Evolutionary conservation across 2,329 filamentous ascomycete genomes (phyloP), one percentile per base, ranked within the genome.

Genomic region (Aspergillus sp.): DNA sequence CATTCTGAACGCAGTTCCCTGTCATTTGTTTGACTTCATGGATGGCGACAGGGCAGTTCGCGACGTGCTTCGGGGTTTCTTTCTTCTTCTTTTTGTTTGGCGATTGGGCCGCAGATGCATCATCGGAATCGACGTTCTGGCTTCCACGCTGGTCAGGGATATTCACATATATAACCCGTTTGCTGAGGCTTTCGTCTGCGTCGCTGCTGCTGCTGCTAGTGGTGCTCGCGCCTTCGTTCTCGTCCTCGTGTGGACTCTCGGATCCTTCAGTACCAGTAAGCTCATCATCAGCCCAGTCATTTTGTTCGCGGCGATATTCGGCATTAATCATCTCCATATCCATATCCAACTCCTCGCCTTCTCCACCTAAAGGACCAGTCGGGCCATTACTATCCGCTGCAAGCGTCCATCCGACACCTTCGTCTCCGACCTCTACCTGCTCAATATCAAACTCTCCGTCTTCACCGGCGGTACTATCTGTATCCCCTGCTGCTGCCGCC

Each of bases 21-120:
- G 41, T 34, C 37, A 19, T 39, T 9, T 30, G 5, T 15, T 53
- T 48, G 4, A 57, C 44, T 30, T 55, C 57, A 40, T 61, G 60
- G 46, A 61, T 52, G 2, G 53, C 60, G 12, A 60, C 54, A 8
- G 54, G 44, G 19, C 57, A 59, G 20, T 61, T 51, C 1, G 54
- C 57, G 6, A 47, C 13, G 20, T 33, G 44, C 24, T 46, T 33
- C 17, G 4, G 33, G 19, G 9, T 49, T 46, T 13, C 34, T 47
- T 17, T 50, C 20, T 24, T 37, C 27, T 48, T 37, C 9, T 37
- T 33, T 17, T 22, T 37, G 7, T 48, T 34, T 19, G 34, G n/a
- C 7, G n/a, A 9, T 20, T 8, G 34, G 20, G 48, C 19, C 8
- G 22, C 17, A 17, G 33, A 15, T 9, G 13, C 19, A 8, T 49